phyloP scores from a whole-genome alignment of 1,139 yeast genomes.

The Arxiozyma telluris region DNA sequence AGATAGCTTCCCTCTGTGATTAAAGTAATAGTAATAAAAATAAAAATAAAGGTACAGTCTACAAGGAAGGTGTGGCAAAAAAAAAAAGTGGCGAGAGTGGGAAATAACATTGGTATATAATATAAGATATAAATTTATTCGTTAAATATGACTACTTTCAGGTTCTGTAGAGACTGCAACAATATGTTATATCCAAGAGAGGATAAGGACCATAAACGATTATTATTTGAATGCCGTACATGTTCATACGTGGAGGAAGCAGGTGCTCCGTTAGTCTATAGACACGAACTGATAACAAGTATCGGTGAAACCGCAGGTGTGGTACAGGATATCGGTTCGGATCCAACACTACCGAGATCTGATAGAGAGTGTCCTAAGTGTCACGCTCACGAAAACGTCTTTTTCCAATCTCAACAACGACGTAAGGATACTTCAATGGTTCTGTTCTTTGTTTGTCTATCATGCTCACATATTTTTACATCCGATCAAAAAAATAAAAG shows the following conservation, averaged over 20 bases:
- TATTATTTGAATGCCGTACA: conserved; percentile 88
- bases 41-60: too few species aligned
- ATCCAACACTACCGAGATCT: conserved; percentile 92
- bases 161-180: conserved; percentile 92
- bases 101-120: too few species aligned
- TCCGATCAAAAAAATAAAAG: conserved; percentile 32
- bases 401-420: conserved; percentile 92
- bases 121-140: too few species aligned
- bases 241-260: conserved; percentile 93
- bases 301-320: conserved; percentile 94
- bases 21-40: too few species aligned
- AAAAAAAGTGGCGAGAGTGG: too few species aligned
- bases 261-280: conserved; percentile 76
- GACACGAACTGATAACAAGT: conserved; percentile 86
- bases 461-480: conserved; percentile 69
- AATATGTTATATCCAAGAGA: conserved; percentile 98
- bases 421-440: conserved; percentile 94
- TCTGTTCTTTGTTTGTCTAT: conserved; percentile 82
- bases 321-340: conserved; percentile 90
- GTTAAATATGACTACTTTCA: conserved; percentile 65
- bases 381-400: conserved; percentile 81
- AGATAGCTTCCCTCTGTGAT: too few species aligned
- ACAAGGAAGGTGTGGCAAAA: too few species aligned
- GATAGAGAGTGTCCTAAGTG: conserved; percentile 91
- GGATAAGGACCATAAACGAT: conserved; percentile 60